These are phyloP conservation scores for Globisporangium sylvaticum DNA, from an alignment of 352 stramenopile genomes.

Conservation along the genomic window DNA sequence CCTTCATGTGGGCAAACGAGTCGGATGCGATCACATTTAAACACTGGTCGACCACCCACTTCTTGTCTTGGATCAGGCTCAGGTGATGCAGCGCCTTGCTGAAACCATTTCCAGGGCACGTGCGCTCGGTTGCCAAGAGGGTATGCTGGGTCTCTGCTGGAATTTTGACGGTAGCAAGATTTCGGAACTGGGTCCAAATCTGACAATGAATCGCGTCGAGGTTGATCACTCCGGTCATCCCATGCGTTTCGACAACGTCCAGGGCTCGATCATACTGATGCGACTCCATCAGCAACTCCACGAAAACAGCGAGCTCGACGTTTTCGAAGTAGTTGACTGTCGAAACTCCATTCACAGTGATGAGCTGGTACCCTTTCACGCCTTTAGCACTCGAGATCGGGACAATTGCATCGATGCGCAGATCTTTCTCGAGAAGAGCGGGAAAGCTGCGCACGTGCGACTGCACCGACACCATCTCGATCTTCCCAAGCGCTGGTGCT, in stretches of 20 bases:
- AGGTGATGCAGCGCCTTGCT: conserved; percentile 40
- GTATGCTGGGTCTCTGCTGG: background rate
- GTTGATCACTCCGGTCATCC: conserved; percentile 19
- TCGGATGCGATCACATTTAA: conserved; percentile 30
- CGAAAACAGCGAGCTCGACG: conserved; percentile 23
- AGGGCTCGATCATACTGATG: conserved; percentile 41
- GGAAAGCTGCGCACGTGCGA: conserved; percentile 1
- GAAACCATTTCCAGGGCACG: conserved; percentile 16
- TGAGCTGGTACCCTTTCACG: conserved; percentile 13
- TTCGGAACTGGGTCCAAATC: conserved; percentile 44
- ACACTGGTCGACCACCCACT: conserved; percentile 52
- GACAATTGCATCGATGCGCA: conserved; percentile 2
- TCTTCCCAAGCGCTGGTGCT: background rate
- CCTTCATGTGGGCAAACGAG: conserved; percentile 54
- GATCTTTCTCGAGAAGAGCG: background rate
- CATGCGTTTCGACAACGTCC: conserved; percentile 18
- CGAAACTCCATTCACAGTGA: conserved; percentile 14
- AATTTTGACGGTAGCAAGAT: conserved; percentile 13
- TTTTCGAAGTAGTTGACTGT: conserved; percentile 19
- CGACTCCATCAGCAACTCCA: conserved; percentile 33
- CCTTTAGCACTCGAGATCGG: background rate
- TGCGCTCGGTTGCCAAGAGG: conserved; percentile 10
- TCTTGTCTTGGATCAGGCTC: conserved; percentile 33
- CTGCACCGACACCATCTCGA: conserved; percentile 7
- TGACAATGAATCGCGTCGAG: conserved; percentile 44